Base-by-base conservation (phyloP, 2,329 filamentous ascomycete genomes). In the Bipolaris oryzae region DNA sequence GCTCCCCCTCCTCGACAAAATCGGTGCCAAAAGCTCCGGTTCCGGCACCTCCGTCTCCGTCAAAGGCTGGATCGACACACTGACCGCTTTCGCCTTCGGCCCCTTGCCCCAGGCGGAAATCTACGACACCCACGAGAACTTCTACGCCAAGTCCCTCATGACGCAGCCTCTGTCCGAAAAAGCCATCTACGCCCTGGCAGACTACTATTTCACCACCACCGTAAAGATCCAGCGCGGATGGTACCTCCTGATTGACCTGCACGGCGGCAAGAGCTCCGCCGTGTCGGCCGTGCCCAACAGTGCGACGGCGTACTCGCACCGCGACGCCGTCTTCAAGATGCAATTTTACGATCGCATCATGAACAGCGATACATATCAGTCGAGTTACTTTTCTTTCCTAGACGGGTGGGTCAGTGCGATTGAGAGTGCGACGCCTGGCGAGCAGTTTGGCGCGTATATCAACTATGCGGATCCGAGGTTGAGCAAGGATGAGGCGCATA, bases 381-480 rank as follows among this genome's bases (percentile, higher is more conserved):
- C 66, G 2, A 58, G 70, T 51, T 75, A 73, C 48, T 71, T 76
- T 43, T 39, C 51, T 7, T 77, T 79, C 45, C 38, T 79, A 20
- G 71, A 78, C 28, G 71, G 71, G 44, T 79, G 77, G 72, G 71
- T 78, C 23, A 69, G 74, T 15, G 67, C 63, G 7, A 63, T 77
- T 48, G 67, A 55, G 11, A 56, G 67, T 43, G 67, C 67, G 20
- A 67, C 58, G 7, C 53, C 58, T 0, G 58, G 47, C 1, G 53
- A 50, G 28, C 63, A 75, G 28, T 79, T 75, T 71, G 79, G 78
- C 18, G 79, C 79, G 71, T 84, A 83, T 63, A 77, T 79, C 63
- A 83, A 83, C 68, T 84, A 83, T 60, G 77, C 79, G 16, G 81
- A 84, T 67, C 74, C 80, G 7, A 76, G 72, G 37, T 68, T 83